Evolutionary conservation across 805 yeast species (phyloP), one percentile per base, ranked within the genome.

Genomic region (Candida cerambycidarum): DNA sequence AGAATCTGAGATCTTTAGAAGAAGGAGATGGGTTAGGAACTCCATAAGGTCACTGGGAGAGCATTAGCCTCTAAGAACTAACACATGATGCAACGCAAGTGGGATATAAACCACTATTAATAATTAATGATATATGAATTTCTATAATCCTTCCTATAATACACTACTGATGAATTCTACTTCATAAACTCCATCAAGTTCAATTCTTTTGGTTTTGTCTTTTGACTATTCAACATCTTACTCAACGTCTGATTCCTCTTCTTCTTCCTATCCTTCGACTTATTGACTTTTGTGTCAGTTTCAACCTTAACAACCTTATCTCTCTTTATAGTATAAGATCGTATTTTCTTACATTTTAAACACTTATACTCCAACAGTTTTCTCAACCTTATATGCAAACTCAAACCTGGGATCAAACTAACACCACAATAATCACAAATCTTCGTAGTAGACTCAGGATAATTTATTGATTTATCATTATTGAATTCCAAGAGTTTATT

Each of bases 1-100:
- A 14, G 65, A 59, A 30, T 41, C 35, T 43, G 69, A 82, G 47
- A 41, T 62, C 5, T 63, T 58, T 54, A 68, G 90, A 51, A 69
- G 92, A 55, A 69, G 92, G 54, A 71, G 89, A 58, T 84, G 90
- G 90, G 63, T 77, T 2, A 62, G 87, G 24, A 42, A 32, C 19
- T 42, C 48, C 16, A 27, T 11, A 12, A 39, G 52, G 13, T 9
- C 29, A 25, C 29, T 21, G 23, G 8, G 23, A 6, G 23, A 21
- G 5, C 23, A 21, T 8, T 21, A 6, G 8, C 23, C 23, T 6
- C 23, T 21, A 6, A 8, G 5, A 6, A 21, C 23, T 21, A 21
- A 21, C n/a, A n/a, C n/a, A 21, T 21, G 23, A 21, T 6, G 23
- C 23, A 21, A n/a, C n/a, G n/a, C n/a, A 21, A 5, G 23, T 6